Base-by-base conservation (phyloP, 345 rosid genomes). In the Sapria himalayana region DNA sequence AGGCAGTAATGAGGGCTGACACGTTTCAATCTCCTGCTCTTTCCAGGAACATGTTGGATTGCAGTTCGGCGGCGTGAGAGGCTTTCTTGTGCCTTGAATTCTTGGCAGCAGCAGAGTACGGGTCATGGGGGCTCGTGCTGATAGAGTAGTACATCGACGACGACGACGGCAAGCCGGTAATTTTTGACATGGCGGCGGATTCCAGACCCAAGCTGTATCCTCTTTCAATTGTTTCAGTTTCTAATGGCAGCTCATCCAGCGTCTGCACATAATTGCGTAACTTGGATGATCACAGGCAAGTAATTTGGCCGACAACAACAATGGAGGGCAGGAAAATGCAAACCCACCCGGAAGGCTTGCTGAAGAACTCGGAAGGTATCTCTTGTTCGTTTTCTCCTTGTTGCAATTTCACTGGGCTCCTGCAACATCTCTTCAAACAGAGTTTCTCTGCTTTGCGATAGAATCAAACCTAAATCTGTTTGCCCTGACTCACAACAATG, bases 381-480 rank as follows among this genome's bases (percentile, higher is more conserved):
- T 48, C 81, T 68, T 2, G 89, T 80, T 32, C 65, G 82, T 56
- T 80, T 91, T 67, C 99, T 73, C 64, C 70, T 84, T 29, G 33
- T 41, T 18, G 96, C 92, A 49, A 91, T 55, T 65, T 80, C 99
- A 15, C 72, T 89, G 44, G 96, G 85, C 61, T 91, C 99, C 73
- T 84, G 99, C 57, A 91, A 53, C 94, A 91, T 77, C 71, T 91
- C 96, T 62, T 91, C 96, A 46, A 91, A 91, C 50, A 91, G 67
- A 66, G 80, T 84, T 49, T 91, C 99, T 46, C 99, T 84, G 74
- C 49, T 60, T 45, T 22, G 50, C 17, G 24, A 33, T 15, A 9
- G 9, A 18, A 5, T 4, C 2, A 15, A 22, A 43, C 12, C 25
- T 15, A n/a, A n/a, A n/a, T n/a, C n/a, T n/a, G n/a, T n/a, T n/a